Evolutionary conservation across 331 rosid species (phyloP), one percentile per base, ranked within the genome.

Genomic region (Dryas integrifolia): DNA sequence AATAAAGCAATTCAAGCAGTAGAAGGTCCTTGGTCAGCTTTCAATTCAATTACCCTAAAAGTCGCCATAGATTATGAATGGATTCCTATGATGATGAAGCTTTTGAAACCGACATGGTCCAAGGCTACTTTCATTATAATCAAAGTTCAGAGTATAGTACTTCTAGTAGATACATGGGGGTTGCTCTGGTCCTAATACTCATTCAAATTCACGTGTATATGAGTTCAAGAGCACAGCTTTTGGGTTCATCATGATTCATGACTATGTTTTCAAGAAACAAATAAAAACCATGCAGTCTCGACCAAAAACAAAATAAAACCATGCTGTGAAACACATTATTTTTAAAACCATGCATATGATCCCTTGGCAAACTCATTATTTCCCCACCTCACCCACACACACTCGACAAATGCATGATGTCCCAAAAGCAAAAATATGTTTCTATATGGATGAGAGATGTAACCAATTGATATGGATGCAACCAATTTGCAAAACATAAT

Each of bases 41-140:
- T 81, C 72, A 62, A 58, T 77, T 80, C 78, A 85, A 84, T 74
- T 74, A 62, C 66, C 76, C 68, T 76, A 79, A 81, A 73, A 77
- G 82, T 56, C 70, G 65, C 14, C 4, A 14, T 13, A 41, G 72
- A 77, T 58, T 76, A 26, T 72, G 73, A 79, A 46, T 24, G 72
- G 73, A 38, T 69, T 44, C 44, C 49, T 51, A 77, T 59, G 47
- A 48, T 39, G 26, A 72, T 76, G 43, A 49, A 56, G 39, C 60
- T 46, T 62, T 67, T 50, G 69, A 67, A 40, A 21, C 56, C 59
- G 39, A 52, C 67, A 45, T 35, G 55, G 50, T 57, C 66, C 45
- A 58, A 65, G 43, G 43, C 62, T 66, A 43, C 51, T 69, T 44
- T 8, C 39, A 21, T 40, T 43, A 7, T 43, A 21, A 49, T 74